Conservation (phyloP, 1,284 basidiomycete species). For the Ganoderma sinense region DNA sequence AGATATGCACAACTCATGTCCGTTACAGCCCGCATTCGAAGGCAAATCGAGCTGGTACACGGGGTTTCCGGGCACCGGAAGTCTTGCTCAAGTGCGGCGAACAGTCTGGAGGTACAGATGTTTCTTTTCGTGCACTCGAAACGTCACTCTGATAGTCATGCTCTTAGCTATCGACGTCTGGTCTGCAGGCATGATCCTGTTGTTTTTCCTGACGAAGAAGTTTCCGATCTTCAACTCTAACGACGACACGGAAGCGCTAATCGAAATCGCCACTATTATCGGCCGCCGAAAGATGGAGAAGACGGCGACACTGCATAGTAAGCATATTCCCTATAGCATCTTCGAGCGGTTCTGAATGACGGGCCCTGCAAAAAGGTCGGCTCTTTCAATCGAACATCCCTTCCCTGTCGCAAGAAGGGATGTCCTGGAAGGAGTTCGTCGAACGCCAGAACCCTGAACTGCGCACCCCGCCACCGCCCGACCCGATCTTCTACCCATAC, state of each 20-base stretch:
- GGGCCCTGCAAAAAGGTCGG: constrained; percentile 65
- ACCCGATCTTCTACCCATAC: constrained; percentile 64
- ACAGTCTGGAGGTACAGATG: constrained; percentile 84
- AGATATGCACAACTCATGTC: background rate
- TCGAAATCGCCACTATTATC: constrained; percentile 93
- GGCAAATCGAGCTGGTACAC: constrained; percentile 95
- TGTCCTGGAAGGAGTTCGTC: constrained; percentile 77
- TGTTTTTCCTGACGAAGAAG: constrained; percentile 92
- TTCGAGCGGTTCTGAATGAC: background rate
- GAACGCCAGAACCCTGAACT: constrained; percentile 81
- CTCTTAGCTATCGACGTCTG: constrained; percentile 93
- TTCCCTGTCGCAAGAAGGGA: constrained; percentile 69
- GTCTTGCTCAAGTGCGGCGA: constrained; percentile 95
- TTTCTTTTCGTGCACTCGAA: background rate
- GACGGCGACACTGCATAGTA: constrained; percentile 90
- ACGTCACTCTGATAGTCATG: background rate
- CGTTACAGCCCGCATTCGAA: constrained; percentile 79
- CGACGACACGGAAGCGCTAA: constrained; percentile 94
- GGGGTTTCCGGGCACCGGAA: constrained; percentile 97
- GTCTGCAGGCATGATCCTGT: constrained; percentile 92
- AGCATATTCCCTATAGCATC: constrained; percentile 39
- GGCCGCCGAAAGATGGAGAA: constrained; percentile 88
- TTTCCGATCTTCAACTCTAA: constrained; percentile 96
- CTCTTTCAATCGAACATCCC: constrained; percentile 89
- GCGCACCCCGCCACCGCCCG: constrained; percentile 59